Percentiles rank a stretch among this genome's conserved stretches.
Conservation (phyloP, 768 basidiomycete species). For the Baorangia bicolor region DNA sequence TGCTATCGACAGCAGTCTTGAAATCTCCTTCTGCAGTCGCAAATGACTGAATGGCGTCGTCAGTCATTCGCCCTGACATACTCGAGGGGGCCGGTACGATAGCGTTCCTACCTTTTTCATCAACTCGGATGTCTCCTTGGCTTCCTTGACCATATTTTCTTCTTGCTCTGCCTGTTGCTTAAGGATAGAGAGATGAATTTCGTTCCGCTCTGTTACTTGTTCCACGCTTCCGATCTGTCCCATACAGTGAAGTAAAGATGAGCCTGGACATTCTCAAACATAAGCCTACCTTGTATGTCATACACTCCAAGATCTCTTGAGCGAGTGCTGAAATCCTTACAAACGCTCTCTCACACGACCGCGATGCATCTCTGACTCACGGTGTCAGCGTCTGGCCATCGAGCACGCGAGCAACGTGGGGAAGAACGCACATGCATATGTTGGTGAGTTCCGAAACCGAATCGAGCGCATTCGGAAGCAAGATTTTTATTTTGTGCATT, state of each 20-base stretch:
- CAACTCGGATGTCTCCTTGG: slow-evolving; percentile 15
- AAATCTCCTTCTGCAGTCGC: slow-evolving; percentile 14
- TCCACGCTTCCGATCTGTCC: slow-evolving; percentile 13
- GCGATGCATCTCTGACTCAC: slow-evolving; percentile 13
- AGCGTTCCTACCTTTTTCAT: slow-evolving; percentile 13
- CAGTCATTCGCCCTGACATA: not conserved
- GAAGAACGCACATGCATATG: slow-evolving; percentile 15
- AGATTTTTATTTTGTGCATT: no score
- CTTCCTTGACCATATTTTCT: slow-evolving; percentile 10
- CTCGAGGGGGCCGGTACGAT: not conserved
- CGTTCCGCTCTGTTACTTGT: slow-evolving; percentile 10
- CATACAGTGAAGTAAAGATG: not conserved
- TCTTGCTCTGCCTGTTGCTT: slow-evolving; percentile 15
- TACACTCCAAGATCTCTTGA: slow-evolving; percentile 20
- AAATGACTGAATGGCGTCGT: slow-evolving; percentile 8
- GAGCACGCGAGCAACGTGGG: no score
- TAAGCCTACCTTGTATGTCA: slow-evolving; percentile 15
- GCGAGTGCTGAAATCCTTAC: slow-evolving; percentile 14
- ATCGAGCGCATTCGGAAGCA: slow-evolving; percentile 19
- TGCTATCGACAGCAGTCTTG: slow-evolving; percentile 13
- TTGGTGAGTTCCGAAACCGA: slow-evolving; percentile 17
- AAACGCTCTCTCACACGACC: slow-evolving; percentile 15
- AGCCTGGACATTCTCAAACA: no score
- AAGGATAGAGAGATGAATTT: slow-evolving; percentile 16
- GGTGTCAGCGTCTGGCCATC: not conserved